Evolutionary conservation across 371 early-diverging fungal species (phyloP).

Genomic region (Apophysomyces variabilis): DNA sequence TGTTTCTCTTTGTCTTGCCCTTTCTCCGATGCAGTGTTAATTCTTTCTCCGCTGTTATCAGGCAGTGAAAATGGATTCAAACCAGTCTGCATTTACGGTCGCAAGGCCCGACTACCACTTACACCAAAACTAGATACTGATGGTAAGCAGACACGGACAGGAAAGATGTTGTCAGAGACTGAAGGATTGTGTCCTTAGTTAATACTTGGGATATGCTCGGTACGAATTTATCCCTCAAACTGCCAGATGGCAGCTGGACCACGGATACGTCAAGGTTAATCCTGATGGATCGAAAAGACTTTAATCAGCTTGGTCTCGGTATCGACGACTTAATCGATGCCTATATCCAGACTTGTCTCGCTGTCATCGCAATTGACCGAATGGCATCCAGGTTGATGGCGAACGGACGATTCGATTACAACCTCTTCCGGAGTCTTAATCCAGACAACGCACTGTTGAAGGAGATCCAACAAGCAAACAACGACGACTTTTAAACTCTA

Average conservation of each 20-base stretch:
- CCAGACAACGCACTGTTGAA: slow-evolving; percentile 82
- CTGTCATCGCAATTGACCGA: slow-evolving; percentile 90
- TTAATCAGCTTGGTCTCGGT: slow-evolving; percentile 89
- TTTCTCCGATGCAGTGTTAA: not conserved
- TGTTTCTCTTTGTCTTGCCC: not conserved
- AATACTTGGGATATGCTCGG: slow-evolving; percentile 94
- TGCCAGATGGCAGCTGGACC: slow-evolving; percentile 80
- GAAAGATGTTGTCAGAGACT: not conserved
- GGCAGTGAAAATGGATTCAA: slow-evolving; percentile 74
- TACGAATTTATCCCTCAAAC: slow-evolving; percentile 86
- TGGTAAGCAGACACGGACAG: slow-evolving; percentile 27
- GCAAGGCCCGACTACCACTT: slow-evolving; percentile 83
- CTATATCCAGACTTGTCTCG: slow-evolving; percentile 89
- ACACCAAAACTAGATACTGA: slow-evolving; percentile 61
- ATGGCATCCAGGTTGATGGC: slow-evolving; percentile 81
- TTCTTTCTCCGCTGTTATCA: slow-evolving; percentile 2
- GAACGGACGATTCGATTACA: slow-evolving; percentile 72
- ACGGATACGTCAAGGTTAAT: slow-evolving; percentile 86
- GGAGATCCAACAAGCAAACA: slow-evolving; percentile 69
- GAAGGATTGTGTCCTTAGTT: slow-evolving; percentile 19
- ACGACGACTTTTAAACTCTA: slow-evolving; percentile 32
- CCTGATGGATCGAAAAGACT: slow-evolving; percentile 94
- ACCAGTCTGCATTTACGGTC: slow-evolving; percentile 88
- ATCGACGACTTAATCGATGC: slow-evolving; percentile 94
- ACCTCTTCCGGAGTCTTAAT: slow-evolving; percentile 84